Evolutionary conservation across 805 yeast species (phyloP).

Genomic region (Wickerhamiella slavikovae): DNA sequence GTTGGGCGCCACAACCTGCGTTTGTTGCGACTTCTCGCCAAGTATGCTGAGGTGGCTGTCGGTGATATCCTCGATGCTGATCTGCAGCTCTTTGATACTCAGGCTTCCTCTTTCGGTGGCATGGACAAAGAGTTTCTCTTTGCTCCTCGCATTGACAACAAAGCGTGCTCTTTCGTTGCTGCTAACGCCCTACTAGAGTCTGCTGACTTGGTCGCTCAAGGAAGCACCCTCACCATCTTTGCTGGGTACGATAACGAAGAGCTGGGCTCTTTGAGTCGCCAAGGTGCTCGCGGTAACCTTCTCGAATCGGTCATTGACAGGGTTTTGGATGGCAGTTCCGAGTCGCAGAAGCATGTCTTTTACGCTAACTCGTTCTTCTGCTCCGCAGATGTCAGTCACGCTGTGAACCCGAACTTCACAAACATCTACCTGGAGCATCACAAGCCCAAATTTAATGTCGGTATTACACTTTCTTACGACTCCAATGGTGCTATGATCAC

Average conservation of each 20-base stretch:
- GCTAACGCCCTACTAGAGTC: slow-evolving; percentile 34
- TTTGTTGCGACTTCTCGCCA: slow-evolving; percentile 48
- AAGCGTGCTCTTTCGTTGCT: slow-evolving; percentile 64
- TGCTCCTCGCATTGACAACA: slow-evolving; percentile 72
- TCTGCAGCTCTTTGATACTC: slow-evolving; percentile 63
- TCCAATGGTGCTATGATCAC: slow-evolving; percentile 74
- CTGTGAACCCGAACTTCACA: slow-evolving; percentile 49
- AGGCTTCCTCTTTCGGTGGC: slow-evolving; percentile 63
- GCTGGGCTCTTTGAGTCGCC: slow-evolving; percentile 60
- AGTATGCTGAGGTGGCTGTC: slow-evolving; percentile 35
- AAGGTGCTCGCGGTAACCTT: slow-evolving; percentile 65
- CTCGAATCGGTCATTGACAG: slow-evolving; percentile 45
- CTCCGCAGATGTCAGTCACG: slow-evolving; percentile 72
- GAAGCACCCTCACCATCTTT: slow-evolving; percentile 25
- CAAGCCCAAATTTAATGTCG: slow-evolving; percentile 62
- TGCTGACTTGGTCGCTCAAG: slow-evolving; percentile 18
- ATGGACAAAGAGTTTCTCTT: slow-evolving; percentile 53
- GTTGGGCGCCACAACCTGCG: slow-evolving; percentile 47
- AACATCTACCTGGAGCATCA: slow-evolving; percentile 52
- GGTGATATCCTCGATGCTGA: slow-evolving; percentile 49
- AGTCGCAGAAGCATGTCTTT: slow-evolving; percentile 20
- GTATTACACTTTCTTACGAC: slow-evolving; percentile 49
- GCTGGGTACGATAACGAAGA: slow-evolving; percentile 69
- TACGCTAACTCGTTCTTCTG: slow-evolving; percentile 61
- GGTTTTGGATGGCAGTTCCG: slow-evolving; percentile 15